phyloP scores from a whole-genome alignment of 257 asterid genomes.

The Gardenia jasminoides region DNA sequence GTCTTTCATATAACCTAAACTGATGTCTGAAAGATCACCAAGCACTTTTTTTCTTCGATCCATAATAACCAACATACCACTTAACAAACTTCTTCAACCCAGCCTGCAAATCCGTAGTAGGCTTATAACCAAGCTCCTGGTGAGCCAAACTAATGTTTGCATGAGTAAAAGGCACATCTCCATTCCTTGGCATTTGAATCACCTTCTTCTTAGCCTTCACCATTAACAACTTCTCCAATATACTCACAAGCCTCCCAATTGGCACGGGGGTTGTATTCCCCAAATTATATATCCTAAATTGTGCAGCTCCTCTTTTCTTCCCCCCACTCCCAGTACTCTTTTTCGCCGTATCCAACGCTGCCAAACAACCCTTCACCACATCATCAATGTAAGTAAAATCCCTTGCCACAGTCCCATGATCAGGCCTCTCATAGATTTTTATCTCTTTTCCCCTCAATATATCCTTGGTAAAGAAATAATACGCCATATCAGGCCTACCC shows the following conservation, averaged over 20 bases:
- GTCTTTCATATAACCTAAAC: background rate
- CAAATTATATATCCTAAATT: constrained; percentile 58
- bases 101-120: constrained; percentile 53
- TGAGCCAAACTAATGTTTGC: constrained; percentile 67
- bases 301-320: constrained; percentile 54
- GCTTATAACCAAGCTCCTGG: constrained; percentile 67
- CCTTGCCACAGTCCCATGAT: constrained; percentile 70
- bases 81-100: constrained; percentile 70
- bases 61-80: constrained; percentile 68
- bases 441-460: constrained; percentile 70
- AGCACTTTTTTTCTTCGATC: constrained; percentile 56
- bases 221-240: constrained; percentile 65
- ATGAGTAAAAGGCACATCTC: constrained; percentile 68
- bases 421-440: constrained; percentile 57
- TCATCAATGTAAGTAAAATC: constrained; percentile 86
- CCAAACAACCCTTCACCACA: constrained; percentile 76
- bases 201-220: constrained; percentile 61
- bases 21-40: constrained; percentile 33
- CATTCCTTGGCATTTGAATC: constrained; percentile 61
- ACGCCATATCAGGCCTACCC: constrained; percentile 95
- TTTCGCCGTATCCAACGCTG: constrained; percentile 57
- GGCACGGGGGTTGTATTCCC: constrained; percentile 75
- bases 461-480: constrained; percentile 74
- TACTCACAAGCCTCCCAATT: constrained; percentile 56
- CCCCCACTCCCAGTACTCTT: constrained; percentile 79